phyloP scores from a whole-genome alignment of 1,284 basidiomycete genomes.

The Austroboletus niveus region DNA sequence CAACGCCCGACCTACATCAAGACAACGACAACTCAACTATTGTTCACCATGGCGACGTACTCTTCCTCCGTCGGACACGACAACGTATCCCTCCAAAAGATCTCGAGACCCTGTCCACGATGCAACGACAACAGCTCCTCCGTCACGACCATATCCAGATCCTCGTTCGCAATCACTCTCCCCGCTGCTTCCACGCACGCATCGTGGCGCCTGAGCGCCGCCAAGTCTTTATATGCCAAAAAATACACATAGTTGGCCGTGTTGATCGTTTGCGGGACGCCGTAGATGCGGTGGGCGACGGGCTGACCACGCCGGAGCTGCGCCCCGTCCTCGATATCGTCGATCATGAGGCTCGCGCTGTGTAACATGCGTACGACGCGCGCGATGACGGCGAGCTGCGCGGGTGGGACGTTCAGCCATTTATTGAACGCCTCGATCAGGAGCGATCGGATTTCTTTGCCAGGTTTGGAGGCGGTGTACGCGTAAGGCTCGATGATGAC shows the following conservation, averaged over 20 bases:
- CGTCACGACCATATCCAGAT: constrained; percentile 73
- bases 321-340: constrained; percentile 97
- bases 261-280: constrained; percentile 96
- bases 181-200: constrained; percentile 18
- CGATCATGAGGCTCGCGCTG: constrained; percentile 93
- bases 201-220: constrained; percentile 47
- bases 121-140: constrained; percentile 91
- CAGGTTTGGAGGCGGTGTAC: constrained; percentile 83
- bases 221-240: constrained; percentile 78
- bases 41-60: constrained; percentile 95
- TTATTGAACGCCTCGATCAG: constrained; percentile 94
- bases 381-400: constrained; percentile 73
- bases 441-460: constrained; percentile 89
- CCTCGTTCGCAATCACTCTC: constrained; percentile 37
- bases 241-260: constrained; percentile 98
- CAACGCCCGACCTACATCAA: neutral
- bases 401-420: constrained; percentile 83
- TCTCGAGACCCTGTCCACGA: constrained; percentile 93
- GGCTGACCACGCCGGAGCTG: constrained; percentile 87
- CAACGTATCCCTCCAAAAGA: constrained; percentile 92
- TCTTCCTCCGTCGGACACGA: constrained; percentile 94
- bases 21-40: constrained; percentile 59
- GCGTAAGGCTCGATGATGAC: constrained; percentile 88
- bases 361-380: constrained; percentile 92
- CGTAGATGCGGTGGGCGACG: constrained; percentile 94